A percentile compares a stretch with the other conserved stretches of the same genome.
These are phyloP conservation scores for Fusarium buharicum DNA, from an alignment of 2,329 filamentous ascomycete genomes.

Conservation along the genomic window DNA sequence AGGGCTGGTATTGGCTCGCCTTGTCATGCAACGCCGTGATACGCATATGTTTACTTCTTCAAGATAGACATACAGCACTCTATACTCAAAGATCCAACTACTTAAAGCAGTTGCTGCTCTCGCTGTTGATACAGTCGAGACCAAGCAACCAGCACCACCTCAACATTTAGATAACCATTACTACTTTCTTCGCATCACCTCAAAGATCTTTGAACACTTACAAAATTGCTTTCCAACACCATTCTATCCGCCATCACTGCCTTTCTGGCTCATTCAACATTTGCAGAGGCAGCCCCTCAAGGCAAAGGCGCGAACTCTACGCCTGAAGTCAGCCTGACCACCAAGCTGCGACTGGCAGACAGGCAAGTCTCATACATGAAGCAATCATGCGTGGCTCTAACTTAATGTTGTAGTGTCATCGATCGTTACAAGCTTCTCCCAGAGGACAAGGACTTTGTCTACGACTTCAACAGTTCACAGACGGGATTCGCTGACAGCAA, in stretches of 20 bases:
- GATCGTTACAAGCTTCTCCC: slow-evolving; percentile 58
- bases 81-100: not conserved
- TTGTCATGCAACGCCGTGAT: not conserved
- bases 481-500: slow-evolving; percentile 63
- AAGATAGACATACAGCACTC: fast-evolving
- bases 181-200: not conserved
- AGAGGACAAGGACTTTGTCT: slow-evolving; percentile 59
- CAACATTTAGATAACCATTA: not conserved
- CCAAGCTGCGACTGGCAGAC: slow-evolving; percentile 53
- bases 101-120: slow-evolving; percentile 7
- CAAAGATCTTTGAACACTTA: not conserved
- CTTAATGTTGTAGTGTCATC: slow-evolving; percentile 45
- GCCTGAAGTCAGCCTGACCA: slow-evolving; percentile 47
- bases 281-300: slow-evolving; percentile 43
- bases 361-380: slow-evolving; percentile 40
- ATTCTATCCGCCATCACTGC: slow-evolving; percentile 33
- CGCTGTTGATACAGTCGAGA: no score
- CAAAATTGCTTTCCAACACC: slow-evolving; percentile 21
- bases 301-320: slow-evolving; percentile 4
- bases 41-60: not conserved
- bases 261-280: slow-evolving; percentile 53
- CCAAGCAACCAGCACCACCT: not conserved
- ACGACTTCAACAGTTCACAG: slow-evolving; percentile 55
- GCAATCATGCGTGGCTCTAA: slow-evolving; percentile 6
- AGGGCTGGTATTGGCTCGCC: slow-evolving; percentile 3